A percentile compares a stretch with the other conserved stretches of the same genome.
Evolutionary conservation across 768 basidiomycete species (phyloP).

Genomic region (Termitomyces sp.): DNA sequence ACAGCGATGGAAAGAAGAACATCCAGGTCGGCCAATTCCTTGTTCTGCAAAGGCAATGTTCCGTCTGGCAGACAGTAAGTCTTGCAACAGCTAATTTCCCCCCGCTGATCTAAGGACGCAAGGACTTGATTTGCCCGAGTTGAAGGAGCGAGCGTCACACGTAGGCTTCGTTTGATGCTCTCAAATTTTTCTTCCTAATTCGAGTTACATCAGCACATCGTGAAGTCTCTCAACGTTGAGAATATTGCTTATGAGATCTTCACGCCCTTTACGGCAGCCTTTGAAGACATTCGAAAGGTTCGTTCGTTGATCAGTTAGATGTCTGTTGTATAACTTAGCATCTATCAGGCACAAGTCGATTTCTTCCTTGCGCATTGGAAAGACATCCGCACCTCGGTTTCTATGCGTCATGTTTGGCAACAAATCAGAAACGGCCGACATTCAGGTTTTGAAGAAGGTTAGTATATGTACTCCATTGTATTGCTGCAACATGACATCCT

Average conservation of each 20-base stretch:
- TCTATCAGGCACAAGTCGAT: constrained; percentile 60
- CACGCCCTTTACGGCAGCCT: constrained; percentile 77
- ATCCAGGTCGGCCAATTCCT: constrained; percentile 57
- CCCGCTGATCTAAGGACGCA: not conserved
- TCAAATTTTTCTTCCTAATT: not conserved
- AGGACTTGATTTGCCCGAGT: constrained; percentile 69
- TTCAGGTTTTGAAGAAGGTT: constrained; percentile 85
- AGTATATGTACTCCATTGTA: not conserved
- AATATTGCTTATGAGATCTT: constrained; percentile 88
- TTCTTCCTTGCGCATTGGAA: constrained; percentile 81
- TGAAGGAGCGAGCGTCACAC: constrained; percentile 69
- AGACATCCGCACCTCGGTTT: constrained; percentile 76
- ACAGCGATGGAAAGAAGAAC: constrained; percentile 53
- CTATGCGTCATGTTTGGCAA: constrained; percentile 80
- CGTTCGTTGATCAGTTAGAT: constrained; percentile 1
- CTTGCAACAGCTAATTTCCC: not conserved
- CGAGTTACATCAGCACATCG: constrained; percentile 53
- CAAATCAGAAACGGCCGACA: constrained; percentile 81
- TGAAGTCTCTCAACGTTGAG: constrained; percentile 66
- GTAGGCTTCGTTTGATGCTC: constrained; percentile 14
- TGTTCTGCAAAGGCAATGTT: constrained; percentile 86
- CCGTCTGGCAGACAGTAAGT: constrained; percentile 75
- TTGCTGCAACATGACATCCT: constrained; percentile 9
- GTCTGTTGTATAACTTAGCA: constrained; percentile 39
- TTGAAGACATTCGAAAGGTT: constrained; percentile 76